Conservation (phyloP, 345 rosid genomes). For the Melaleuca alternifolia region DNA sequence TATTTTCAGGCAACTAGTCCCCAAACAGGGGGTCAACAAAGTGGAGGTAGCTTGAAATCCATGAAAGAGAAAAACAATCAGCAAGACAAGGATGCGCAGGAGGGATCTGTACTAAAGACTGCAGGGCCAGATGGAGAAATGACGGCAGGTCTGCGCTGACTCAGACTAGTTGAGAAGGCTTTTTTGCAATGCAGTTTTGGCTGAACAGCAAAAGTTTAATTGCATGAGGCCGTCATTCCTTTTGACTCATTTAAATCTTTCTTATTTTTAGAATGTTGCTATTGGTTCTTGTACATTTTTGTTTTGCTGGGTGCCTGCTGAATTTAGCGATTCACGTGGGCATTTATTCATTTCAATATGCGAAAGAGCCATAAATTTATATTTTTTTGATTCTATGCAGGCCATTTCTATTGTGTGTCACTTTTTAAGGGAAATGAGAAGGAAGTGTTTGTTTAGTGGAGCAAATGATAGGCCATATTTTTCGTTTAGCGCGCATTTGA, state of each 20-base stretch:
- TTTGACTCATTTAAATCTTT: not conserved
- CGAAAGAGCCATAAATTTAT: not conserved
- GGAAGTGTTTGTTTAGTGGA: not conserved
- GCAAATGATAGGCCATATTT: not conserved
- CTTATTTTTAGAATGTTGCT: not conserved
- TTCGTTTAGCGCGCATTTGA: not conserved
- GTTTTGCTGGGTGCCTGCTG: not conserved
- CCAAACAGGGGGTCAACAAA: constrained; percentile 57
- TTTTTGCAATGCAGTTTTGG: not conserved
- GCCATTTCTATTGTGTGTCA: not conserved
- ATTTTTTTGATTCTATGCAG: not conserved
- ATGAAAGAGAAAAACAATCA: constrained; percentile 61
- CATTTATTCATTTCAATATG: not conserved
- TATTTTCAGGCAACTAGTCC: constrained; percentile 78
- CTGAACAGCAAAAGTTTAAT: not conserved
- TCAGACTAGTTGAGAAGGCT: not conserved
- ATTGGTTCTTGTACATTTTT: not conserved
- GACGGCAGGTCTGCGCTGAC: constrained; percentile 62
- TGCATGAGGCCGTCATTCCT: not conserved
- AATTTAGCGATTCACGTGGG: not conserved
- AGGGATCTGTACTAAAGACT: constrained; percentile 57
- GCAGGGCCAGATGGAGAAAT: constrained; percentile 17
- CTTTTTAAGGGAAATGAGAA: not conserved
- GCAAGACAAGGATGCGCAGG: constrained; percentile 49
- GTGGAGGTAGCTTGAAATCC: constrained; percentile 71